Base-by-base conservation (phyloP, 1,139 yeast species). In the Pichia sorboxylosa region DNA sequence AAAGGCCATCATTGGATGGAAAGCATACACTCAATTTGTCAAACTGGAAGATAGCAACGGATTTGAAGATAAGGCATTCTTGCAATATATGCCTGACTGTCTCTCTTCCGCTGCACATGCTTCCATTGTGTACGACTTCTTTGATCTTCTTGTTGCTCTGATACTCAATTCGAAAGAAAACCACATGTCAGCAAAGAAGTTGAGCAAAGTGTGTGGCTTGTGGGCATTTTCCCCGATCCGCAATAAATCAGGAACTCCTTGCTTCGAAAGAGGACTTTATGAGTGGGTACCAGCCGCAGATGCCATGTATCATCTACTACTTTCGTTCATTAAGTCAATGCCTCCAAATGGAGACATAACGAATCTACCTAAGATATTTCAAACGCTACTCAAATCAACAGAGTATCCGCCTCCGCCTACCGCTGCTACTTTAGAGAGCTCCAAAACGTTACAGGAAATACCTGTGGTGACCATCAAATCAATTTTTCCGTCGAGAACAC, bases 71-170 rank as follows among this genome's bases (percentile, higher is more conserved):
- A 65, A 69, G 47, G 82, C 94, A 0, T 84, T 84, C 49, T 58
- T 82, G 33, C 76, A 76, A 31, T 70, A 79, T 34, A 79, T 84
- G 83, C 94, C 94, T 5, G 74, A 74, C 40, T 81, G 93, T 54
- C 61, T 83, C 20, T 70, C 80, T 7, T 78, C 93, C 0, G 83
- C 90, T 4, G 78, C 87, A 8, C 95, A 84, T 59, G 94, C 94
- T 0, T 79, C 90, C 3, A 82, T 85, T 8, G 90, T 83, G 5
- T 82, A 81, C 51, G 93, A 82, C 52, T 85, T 84, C 49, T 69
- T 84, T 48, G 94, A 85, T 49, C 62, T 85, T 30, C 58, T 85
- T 33, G 80, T 84, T 9, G 69, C 84, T n/a, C 58, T 85, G 27
- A 76, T 92, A 0, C 73, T 93, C n/a, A 80, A 83, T 54, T 75